phyloP scores from a whole-genome alignment of 2,329 filamentous ascomycete species.

The Ophiobolus disseminans region DNA sequence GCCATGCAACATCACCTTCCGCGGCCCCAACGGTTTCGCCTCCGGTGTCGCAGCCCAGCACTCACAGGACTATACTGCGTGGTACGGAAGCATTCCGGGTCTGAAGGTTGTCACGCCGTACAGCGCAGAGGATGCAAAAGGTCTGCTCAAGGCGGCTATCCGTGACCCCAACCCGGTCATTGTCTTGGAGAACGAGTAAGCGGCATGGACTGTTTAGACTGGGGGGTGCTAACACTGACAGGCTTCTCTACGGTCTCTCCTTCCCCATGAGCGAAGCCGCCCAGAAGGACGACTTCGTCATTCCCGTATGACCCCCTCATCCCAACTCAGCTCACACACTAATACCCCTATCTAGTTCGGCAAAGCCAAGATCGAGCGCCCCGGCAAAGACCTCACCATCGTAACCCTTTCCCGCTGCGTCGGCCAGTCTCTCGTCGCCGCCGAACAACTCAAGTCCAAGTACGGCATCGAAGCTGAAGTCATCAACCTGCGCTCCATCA shows the following conservation, averaged over 20 bases:
- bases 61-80: constrained; percentile 97
- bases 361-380: constrained; percentile 98
- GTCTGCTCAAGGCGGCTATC: constrained; percentile 95
- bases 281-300: constrained; percentile 94
- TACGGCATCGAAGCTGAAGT: constrained; percentile 96
- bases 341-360: constrained; percentile 66
- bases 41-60: constrained; percentile 95
- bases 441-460: constrained; percentile 91
- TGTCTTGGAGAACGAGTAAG: constrained; percentile 63
- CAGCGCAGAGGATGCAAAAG: constrained; percentile 98
- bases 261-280: constrained; percentile 98
- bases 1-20: constrained; percentile 99
- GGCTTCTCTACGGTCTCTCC: constrained; percentile 82
- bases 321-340: constrained; percentile 4
- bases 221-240: constrained; percentile 42
- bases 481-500: constrained; percentile 96
- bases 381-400: constrained; percentile 94
- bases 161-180: constrained; percentile 97
- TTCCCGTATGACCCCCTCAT: constrained; percentile 64
- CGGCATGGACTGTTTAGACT: background rate
- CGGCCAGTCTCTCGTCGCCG: constrained; percentile 86
- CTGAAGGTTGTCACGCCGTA: constrained; percentile 96
- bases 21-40: constrained; percentile 97
- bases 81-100: constrained; percentile 98
- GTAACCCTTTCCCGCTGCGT: constrained; percentile 95